Evolutionary conservation across 768 basidiomycete genomes (phyloP).

Genomic region (Amanita rubescens): DNA sequence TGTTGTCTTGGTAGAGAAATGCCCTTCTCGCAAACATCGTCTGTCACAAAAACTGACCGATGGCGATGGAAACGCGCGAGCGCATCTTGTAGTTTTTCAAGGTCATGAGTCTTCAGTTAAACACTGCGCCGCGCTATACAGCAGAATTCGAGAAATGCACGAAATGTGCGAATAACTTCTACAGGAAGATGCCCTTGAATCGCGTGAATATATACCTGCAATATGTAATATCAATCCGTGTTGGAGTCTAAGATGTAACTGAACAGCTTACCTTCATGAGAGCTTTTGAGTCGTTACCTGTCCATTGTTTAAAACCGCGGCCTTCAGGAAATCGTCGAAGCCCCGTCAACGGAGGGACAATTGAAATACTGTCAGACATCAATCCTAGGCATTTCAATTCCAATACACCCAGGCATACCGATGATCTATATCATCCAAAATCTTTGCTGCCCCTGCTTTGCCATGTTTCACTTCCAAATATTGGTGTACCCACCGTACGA

Average conservation of each 20-base stretch:
- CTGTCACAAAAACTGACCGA: neutral
- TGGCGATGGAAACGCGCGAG: constrained; percentile 19
- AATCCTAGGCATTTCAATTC: no score
- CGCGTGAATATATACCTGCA: constrained; percentile 15
- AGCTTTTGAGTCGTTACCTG: constrained; percentile 25
- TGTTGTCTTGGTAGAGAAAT: constrained; percentile 20
- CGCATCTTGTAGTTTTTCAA: constrained; percentile 10
- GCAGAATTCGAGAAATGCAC: constrained; percentile 26
- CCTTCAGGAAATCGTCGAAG: constrained; percentile 22
- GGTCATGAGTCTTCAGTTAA: constrained; percentile 11
- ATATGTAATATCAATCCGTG: neutral
- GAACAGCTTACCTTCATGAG: constrained; percentile 23
- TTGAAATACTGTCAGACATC: constrained; percentile 12
- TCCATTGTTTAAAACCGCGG: constrained; percentile 18
- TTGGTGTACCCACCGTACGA: constrained; percentile 9
- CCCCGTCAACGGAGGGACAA: constrained; percentile 15
- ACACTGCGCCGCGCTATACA: constrained; percentile 22
- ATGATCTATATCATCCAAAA: constrained; percentile 6
- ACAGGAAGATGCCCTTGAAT: constrained; percentile 9
- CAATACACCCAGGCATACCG: neutral
- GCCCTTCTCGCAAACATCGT: neutral
- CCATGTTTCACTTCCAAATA: constrained; percentile 3
- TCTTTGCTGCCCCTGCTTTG: neutral
- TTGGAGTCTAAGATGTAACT: no score
- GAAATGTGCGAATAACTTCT: constrained; percentile 3